These are phyloP conservation scores for Candida ulmi DNA, from an alignment of 805 yeast genomes.

Conservation along the genomic window DNA sequence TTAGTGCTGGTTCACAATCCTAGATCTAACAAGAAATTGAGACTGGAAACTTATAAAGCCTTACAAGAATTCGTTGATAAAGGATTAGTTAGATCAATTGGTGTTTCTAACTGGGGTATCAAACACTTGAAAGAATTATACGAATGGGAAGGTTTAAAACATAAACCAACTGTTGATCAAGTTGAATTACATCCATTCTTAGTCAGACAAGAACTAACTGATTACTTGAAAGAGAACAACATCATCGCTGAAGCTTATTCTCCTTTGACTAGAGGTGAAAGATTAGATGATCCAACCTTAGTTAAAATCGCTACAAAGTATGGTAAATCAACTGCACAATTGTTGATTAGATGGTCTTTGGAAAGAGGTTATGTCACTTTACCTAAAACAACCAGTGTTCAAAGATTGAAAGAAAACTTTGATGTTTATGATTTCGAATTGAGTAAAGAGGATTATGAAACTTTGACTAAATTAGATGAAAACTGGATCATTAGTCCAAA, in stretches of 20 bases:
- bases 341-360: constrained; percentile 65
- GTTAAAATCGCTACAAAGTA: constrained; percentile 41
- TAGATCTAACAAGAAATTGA: constrained; percentile 36
- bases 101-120: constrained; percentile 68
- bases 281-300: constrained; percentile 48
- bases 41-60: constrained; percentile 65
- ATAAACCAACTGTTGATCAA: constrained; percentile 68
- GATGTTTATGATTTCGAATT: constrained; percentile 47
- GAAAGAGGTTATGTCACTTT: constrained; percentile 66
- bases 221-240: constrained; percentile 45
- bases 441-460: constrained; percentile 27
- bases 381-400: constrained; percentile 53
- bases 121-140: constrained; percentile 54
- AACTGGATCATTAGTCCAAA: constrained; percentile 3
- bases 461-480: constrained; percentile 4
- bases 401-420: constrained; percentile 48
- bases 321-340: constrained; percentile 51
- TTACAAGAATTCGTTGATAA: constrained; percentile 63
- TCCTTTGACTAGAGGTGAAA: constrained; percentile 64
- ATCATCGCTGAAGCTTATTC: constrained; percentile 61
- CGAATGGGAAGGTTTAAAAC: constrained; percentile 43
- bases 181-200: constrained; percentile 80
- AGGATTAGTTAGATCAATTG: constrained; percentile 56
- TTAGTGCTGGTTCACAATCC: constrained; percentile 64
- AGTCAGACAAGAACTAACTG: constrained; percentile 19